These are phyloP conservation scores for Dothideomycetidae sp. DNA, from an alignment of 2,329 filamentous ascomycete genomes.

Conservation along the genomic window DNA sequence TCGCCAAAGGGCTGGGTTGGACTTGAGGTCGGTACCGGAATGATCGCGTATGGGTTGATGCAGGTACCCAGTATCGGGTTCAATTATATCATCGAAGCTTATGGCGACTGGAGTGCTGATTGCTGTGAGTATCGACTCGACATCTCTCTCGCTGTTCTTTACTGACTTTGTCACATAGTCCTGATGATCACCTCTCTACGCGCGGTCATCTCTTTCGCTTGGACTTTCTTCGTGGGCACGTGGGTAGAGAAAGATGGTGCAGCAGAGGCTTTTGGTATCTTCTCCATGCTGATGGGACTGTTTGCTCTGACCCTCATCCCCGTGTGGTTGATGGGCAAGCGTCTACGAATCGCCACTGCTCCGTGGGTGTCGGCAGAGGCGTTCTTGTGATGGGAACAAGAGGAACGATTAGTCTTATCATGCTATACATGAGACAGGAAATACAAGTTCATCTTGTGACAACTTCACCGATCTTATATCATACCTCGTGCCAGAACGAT, in stretches of 20 bases:
- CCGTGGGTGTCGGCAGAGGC: too few relatives aligned
- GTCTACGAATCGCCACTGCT: constrained; percentile 28
- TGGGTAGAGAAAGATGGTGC: constrained; percentile 33
- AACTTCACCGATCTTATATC: too few relatives aligned
- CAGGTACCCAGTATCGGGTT: constrained; percentile 30
- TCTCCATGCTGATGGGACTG: constrained; percentile 37
- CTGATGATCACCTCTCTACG: constrained; percentile 38
- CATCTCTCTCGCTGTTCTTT: neutral
- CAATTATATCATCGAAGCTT: constrained; percentile 27
- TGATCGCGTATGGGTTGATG: constrained; percentile 29
- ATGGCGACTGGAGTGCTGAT: constrained; percentile 26
- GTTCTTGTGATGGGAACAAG: too few relatives aligned
- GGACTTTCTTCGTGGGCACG: constrained; percentile 39
- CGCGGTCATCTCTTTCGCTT: constrained; percentile 38
- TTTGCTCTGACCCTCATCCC: constrained; percentile 30
- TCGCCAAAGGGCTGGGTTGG: constrained; percentile 26
- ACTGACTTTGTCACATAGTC: constrained; percentile 16
- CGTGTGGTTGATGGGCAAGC: constrained; percentile 27
- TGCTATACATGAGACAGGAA: too few relatives aligned
- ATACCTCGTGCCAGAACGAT: too few relatives aligned
- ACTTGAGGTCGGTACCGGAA: constrained; percentile 26
- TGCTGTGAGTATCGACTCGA: constrained; percentile 26
- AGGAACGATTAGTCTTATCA: too few relatives aligned
- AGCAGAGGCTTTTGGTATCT: constrained; percentile 39
- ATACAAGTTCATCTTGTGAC: too few relatives aligned